Evolutionary conservation across 2,329 filamentous ascomycete species (phyloP).

Genomic region (Paraconiothyrium sp.): DNA sequence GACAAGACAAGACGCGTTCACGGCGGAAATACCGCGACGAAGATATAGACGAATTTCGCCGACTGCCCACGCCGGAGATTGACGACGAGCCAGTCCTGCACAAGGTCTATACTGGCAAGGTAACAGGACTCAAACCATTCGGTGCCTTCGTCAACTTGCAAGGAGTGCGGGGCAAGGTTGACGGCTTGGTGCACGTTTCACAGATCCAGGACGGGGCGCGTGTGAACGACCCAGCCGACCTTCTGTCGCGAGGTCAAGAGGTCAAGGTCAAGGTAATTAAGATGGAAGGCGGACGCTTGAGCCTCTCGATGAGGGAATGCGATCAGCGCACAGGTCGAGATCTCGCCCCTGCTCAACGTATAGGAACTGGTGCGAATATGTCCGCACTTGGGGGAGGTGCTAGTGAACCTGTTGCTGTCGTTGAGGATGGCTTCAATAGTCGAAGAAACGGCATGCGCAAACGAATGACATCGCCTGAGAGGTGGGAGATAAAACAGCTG

Average conservation of each 20-base stretch:
- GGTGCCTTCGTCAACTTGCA: slow-evolving; percentile 94
- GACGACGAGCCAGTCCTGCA: slow-evolving; percentile 83
- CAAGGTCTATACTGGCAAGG: slow-evolving; percentile 90
- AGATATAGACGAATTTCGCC: slow-evolving; percentile 69
- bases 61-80: slow-evolving; percentile 74
- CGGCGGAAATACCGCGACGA: slow-evolving; percentile 46
- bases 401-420: slow-evolving; percentile 64
- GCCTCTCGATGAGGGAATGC: slow-evolving; percentile 96
- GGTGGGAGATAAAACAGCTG: slow-evolving; percentile 97
- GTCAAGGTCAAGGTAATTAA: slow-evolving; percentile 95
- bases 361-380: slow-evolving; percentile 91
- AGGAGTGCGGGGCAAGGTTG: slow-evolving; percentile 85
- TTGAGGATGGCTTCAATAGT: slow-evolving; percentile 66
- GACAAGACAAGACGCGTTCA: slow-evolving; percentile 54
- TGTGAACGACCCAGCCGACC: slow-evolving; percentile 90
- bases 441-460: slow-evolving; percentile 72
- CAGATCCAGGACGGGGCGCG: slow-evolving; percentile 84
- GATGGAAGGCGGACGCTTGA: slow-evolving; percentile 82
- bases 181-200: slow-evolving; percentile 93
- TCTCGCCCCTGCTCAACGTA: slow-evolving; percentile 76
- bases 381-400: slow-evolving; percentile 75
- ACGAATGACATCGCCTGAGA: slow-evolving; percentile 92
- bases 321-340: slow-evolving; percentile 90
- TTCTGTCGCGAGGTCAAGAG: slow-evolving; percentile 79
- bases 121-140: slow-evolving; percentile 94